Evolutionary conservation across 108 stramenopile genomes (phyloP).

Genomic region (Cyclotella choctawhatcheeana): DNA sequence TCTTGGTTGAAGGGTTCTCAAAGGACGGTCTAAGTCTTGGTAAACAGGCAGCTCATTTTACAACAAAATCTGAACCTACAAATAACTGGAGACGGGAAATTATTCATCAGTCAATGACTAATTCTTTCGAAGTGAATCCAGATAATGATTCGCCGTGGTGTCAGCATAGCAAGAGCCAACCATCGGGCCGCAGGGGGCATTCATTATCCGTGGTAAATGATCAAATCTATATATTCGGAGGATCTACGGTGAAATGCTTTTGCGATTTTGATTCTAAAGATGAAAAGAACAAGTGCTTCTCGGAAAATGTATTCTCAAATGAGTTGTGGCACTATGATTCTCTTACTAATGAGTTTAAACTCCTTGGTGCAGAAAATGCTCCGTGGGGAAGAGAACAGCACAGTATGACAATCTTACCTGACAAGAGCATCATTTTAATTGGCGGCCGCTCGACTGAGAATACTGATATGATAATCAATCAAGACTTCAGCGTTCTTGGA

Average conservation of each 20-base stretch:
- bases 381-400: constrained; percentile 46
- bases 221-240: constrained; percentile 49
- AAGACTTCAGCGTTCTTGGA: constrained; percentile 1
- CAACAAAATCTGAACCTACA: background rate
- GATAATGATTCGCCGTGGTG: background rate
- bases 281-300: constrained; percentile 7
- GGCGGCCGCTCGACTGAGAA: constrained; percentile 28
- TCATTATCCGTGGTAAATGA: constrained; percentile 30
- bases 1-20: constrained; percentile 1
- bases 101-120: background rate
- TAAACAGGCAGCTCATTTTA: background rate
- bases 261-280: constrained; percentile 10
- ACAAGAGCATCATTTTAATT: constrained; percentile 33
- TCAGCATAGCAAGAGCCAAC: background rate
- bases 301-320: constrained; percentile 28
- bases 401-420: constrained; percentile 28
- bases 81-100: background rate
- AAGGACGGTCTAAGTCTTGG: background rate
- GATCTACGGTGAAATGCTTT: constrained; percentile 29
- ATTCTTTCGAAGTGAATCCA: background rate
- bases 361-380: background rate
- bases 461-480: background rate
- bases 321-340: constrained; percentile 45
- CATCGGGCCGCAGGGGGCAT: constrained; percentile 41
- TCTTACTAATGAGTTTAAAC: constrained; percentile 19